Evolutionary conservation across 306 rosid genomes (phyloP).

Genomic region (Senna tora): DNA sequence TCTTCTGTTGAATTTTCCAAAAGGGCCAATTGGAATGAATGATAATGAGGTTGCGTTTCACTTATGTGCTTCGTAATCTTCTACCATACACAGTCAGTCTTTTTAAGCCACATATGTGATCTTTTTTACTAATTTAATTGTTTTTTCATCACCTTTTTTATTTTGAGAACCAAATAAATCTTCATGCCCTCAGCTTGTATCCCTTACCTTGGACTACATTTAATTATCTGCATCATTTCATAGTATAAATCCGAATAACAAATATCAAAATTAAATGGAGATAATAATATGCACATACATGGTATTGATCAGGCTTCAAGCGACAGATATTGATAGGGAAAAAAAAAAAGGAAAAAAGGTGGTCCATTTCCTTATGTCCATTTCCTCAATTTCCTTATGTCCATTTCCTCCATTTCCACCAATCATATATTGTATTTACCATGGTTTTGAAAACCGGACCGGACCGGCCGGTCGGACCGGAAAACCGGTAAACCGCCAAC

Average conservation of each 20-base stretch:
- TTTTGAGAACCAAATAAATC: constrained; percentile 43
- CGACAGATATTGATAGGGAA: constrained; percentile 54
- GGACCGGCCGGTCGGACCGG: too few relatives aligned
- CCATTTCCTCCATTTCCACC: too few relatives aligned
- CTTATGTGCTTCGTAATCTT: constrained; percentile 44
- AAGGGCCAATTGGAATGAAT: constrained; percentile 36
- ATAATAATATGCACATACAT: constrained; percentile 17
- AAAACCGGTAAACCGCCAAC: too few relatives aligned
- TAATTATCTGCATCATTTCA: background rate
- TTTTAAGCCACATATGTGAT: constrained; percentile 43
- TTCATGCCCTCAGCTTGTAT: constrained; percentile 40
- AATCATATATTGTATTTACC: too few relatives aligned
- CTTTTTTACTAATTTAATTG: too few relatives aligned
- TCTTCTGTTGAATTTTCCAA: constrained; percentile 49
- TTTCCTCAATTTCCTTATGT: too few relatives aligned
- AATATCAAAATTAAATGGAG: constrained; percentile 25
- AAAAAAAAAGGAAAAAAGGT: too few relatives aligned
- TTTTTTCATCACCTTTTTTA: constrained; percentile 29
- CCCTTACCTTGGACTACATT: constrained; percentile 34
- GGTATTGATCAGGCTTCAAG: constrained; percentile 56
- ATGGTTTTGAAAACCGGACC: too few relatives aligned
- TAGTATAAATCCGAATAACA: background rate
- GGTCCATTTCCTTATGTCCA: too few relatives aligned
- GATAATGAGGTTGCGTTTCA: constrained; percentile 73
- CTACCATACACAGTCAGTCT: constrained; percentile 56